Evolutionary conservation across 1,284 basidiomycete species (phyloP).

Genomic region (Austropuccinia psidii): DNA sequence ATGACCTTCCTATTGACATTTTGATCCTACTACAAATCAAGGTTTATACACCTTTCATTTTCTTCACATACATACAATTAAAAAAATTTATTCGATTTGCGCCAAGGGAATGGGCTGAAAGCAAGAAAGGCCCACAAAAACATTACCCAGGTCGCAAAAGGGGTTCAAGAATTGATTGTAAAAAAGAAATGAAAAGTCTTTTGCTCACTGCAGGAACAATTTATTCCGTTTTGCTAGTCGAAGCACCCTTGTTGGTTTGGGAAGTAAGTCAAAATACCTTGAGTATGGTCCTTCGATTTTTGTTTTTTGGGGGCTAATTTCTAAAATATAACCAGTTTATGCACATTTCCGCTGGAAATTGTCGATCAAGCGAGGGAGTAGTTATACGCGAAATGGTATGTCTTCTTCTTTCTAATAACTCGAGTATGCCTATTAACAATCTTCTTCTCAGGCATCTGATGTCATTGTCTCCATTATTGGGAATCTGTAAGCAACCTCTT

Average conservation of each 20-base stretch:
- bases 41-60: slow-evolving; percentile 34
- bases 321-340: slow-evolving; percentile 5
- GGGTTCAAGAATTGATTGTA: slow-evolving; percentile 25
- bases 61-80: slow-evolving; percentile 23
- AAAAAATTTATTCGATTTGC: slow-evolving; percentile 19
- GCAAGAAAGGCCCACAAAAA: slow-evolving; percentile 32
- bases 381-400: slow-evolving; percentile 32
- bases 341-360: slow-evolving; percentile 32
- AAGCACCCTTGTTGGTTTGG: slow-evolving; percentile 26
- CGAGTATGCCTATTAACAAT: background rate
- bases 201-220: slow-evolving; percentile 24
- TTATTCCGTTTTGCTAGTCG: slow-evolving; percentile 29
- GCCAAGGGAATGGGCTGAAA: slow-evolving; percentile 32
- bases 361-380: slow-evolving; percentile 18
- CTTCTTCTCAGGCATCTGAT: slow-evolving; percentile 15
- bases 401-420: background rate
- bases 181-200: slow-evolving; percentile 32
- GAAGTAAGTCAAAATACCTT: background rate
- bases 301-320: background rate
- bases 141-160: background rate
- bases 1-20: background rate
- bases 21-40: background rate
- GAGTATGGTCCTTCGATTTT: background rate
- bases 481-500: slow-evolving; percentile 13
- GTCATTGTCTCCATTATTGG: slow-evolving; percentile 34